Percentiles rank a stretch among this genome's conserved stretches.
These are phyloP conservation scores for Carex parvula DNA, from an alignment of 176 grass and related monocot species.

Conservation along the genomic window DNA sequence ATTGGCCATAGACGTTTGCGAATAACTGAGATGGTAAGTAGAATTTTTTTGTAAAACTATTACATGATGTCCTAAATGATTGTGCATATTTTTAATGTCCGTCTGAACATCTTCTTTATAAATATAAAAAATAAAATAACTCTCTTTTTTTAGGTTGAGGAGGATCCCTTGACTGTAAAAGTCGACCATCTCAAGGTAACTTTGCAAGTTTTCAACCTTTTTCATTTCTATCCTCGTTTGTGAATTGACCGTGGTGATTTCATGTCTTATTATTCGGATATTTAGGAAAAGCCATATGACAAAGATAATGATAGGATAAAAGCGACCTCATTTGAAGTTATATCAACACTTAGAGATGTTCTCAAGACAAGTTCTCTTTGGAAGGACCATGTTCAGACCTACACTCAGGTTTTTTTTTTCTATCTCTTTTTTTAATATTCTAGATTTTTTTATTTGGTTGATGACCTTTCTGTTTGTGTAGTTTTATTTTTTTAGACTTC, in stretches of 20 bases:
- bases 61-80: background rate
- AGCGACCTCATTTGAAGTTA: constrained; percentile 99
- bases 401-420: constrained; percentile 64
- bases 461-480: background rate
- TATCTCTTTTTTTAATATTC: background rate
- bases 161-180: constrained; percentile 93
- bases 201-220: constrained; percentile 20
- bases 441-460: background rate
- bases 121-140: background rate
- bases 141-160: constrained; percentile 60
- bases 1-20: constrained; percentile 72
- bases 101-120: background rate
- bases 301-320: constrained; percentile 92
- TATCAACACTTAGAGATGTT: constrained; percentile 97
- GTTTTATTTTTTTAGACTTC: background rate
- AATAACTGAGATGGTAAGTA: constrained; percentile 77
- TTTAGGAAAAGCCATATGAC: constrained; percentile 78
- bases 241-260: background rate
- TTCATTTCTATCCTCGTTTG: constrained; percentile 18
- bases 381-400: constrained; percentile 95
- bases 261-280: constrained; percentile 1
- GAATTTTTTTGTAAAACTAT: background rate
- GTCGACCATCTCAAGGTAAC: constrained; percentile 94
- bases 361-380: constrained; percentile 82
- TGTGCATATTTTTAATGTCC: background rate